These are phyloP conservation scores for Mortierella sp. DNA, from an alignment of 371 early-diverging fungal species.

Conservation along the genomic window DNA sequence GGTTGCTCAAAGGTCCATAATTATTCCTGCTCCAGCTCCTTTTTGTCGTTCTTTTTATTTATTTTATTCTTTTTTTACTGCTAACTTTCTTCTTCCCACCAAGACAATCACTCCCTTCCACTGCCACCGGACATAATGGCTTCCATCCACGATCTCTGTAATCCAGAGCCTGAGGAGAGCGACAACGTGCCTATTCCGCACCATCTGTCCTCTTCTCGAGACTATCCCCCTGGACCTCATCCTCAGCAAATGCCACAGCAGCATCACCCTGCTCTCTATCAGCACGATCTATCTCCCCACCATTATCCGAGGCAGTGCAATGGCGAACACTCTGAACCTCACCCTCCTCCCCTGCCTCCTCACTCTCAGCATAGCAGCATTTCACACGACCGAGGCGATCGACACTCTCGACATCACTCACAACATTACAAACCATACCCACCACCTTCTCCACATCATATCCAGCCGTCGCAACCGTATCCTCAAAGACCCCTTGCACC, in stretches of 20 bases:
- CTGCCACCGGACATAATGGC: conserved; percentile 22
- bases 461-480: conserved; percentile 5
- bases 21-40: too few relatives aligned
- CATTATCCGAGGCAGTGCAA: background rate
- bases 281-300: background rate
- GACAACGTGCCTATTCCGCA: background rate
- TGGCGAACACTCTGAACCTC: background rate
- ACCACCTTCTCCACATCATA: conserved; percentile 18
- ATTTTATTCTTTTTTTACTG: too few relatives aligned
- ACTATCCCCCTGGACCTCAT: background rate
- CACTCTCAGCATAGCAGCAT: background rate
- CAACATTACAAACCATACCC: conserved; percentile 17
- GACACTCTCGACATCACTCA: conserved; percentile 9
- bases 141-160: conserved; percentile 50
- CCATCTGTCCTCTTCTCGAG: background rate
- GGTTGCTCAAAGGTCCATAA: too few relatives aligned
- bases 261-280: conserved; percentile 3
- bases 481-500: background rate
- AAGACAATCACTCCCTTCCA: background rate
- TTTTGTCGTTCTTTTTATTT: too few relatives aligned
- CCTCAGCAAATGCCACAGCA: background rate
- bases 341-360: background rate
- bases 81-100: background rate
- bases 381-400: background rate
- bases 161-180: conserved; percentile 34